phyloP scores from a whole-genome alignment of 2,329 filamentous ascomycete genomes.

The Pezicula rhizophila region DNA sequence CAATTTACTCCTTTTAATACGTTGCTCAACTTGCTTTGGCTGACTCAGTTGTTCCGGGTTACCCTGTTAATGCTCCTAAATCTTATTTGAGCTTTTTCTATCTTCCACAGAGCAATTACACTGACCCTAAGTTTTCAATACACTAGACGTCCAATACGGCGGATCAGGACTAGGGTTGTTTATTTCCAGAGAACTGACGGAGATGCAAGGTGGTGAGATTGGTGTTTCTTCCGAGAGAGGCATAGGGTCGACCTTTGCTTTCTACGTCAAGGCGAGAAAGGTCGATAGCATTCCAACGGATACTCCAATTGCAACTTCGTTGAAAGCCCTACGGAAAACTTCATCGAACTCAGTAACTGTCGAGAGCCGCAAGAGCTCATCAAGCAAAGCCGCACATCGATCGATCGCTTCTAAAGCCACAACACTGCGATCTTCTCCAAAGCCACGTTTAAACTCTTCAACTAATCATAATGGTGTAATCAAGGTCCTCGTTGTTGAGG shows the following conservation, averaged over 20 bases:
- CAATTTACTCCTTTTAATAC: background rate
- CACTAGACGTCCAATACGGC: slow-evolving; percentile 52
- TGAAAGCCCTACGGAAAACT: slow-evolving; percentile 12
- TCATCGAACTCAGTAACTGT: slow-evolving; percentile 14
- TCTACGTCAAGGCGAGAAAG: slow-evolving; percentile 47
- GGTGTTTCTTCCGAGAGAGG: slow-evolving; percentile 64
- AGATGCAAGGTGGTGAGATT: slow-evolving; percentile 76
- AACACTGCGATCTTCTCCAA: slow-evolving; percentile 2
- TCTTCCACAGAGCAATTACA: too few relatives aligned
- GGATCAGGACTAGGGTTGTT: slow-evolving; percentile 75
- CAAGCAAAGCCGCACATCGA: slow-evolving; percentile 12
- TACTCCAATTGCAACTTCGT: slow-evolving; percentile 16
- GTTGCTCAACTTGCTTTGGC: too few relatives aligned
- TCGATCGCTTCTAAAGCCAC: slow-evolving; percentile 10
- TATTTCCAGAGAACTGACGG: slow-evolving; percentile 71
- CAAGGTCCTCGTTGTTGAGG: slow-evolving; percentile 60
- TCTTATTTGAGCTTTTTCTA: too few relatives aligned
- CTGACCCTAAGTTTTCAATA: too few relatives aligned
- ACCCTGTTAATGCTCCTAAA: too few relatives aligned
- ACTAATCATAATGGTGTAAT: slow-evolving; percentile 15
- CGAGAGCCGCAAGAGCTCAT: slow-evolving; percentile 16
- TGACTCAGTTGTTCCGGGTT: background rate
- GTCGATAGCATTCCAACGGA: slow-evolving; percentile 15
- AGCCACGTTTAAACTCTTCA: background rate
- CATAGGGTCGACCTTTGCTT: slow-evolving; percentile 68